These are phyloP conservation scores for Candida loeiensis DNA, from an alignment of 805 yeast species.

Conservation along the genomic window DNA sequence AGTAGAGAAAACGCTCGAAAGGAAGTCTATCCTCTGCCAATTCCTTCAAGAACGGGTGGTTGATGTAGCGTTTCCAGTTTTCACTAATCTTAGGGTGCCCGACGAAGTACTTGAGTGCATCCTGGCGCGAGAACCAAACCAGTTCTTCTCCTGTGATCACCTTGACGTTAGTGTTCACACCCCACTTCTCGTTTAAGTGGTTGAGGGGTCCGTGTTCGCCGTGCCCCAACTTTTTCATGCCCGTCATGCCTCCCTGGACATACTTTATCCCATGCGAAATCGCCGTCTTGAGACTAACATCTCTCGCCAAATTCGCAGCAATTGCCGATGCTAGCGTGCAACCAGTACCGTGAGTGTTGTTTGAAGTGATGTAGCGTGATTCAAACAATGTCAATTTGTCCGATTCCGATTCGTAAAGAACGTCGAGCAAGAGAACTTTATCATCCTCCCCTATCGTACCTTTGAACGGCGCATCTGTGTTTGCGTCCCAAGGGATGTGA, in stretches of 20 bases:
- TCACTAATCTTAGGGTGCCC: conserved; percentile 53
- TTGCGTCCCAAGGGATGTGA: conserved; percentile 49
- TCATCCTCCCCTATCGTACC: conserved; percentile 4
- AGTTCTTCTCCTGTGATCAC: not conserved
- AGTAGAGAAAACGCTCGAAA: conserved; percentile 49
- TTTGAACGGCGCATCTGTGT: conserved; percentile 13
- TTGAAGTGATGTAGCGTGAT: conserved; percentile 44
- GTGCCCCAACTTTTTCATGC: conserved; percentile 43
- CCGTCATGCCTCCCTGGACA: conserved; percentile 58
- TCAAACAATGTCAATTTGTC: conserved; percentile 41
- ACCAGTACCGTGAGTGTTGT: conserved; percentile 84
- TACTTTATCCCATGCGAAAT: conserved; percentile 58
- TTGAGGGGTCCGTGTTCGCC: conserved; percentile 71
- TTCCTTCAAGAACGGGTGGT: conserved; percentile 58
- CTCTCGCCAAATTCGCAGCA: conserved; percentile 68
- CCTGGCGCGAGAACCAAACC: not conserved
- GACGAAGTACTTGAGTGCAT: conserved; percentile 43
- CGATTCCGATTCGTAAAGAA: conserved; percentile 45
- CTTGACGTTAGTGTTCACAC: not conserved
- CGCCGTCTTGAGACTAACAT: conserved; percentile 43
- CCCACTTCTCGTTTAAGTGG: conserved; percentile 34
- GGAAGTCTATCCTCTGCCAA: conserved; percentile 53
- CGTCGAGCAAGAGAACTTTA: conserved; percentile 38
- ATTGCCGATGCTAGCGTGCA: conserved; percentile 83
- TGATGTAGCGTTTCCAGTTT: conserved; percentile 55